phyloP scores from a whole-genome alignment of 2,329 filamentous ascomycete genomes.

The Fusarium staphyleae region DNA sequence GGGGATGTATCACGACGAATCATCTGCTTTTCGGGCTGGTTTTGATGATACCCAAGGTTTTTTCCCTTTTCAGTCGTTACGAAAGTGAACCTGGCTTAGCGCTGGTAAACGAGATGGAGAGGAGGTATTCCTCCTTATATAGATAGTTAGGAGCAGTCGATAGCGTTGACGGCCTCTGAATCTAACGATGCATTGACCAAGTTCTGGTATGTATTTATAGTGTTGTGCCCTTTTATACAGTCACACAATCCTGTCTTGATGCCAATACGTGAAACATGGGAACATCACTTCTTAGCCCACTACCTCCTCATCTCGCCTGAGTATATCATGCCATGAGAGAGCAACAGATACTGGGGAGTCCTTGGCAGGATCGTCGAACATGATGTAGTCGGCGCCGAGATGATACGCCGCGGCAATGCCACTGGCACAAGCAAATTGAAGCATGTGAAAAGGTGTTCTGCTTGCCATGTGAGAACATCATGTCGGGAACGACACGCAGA shows the following conservation, averaged over 20 bases:
- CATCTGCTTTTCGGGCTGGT: constrained; percentile 42
- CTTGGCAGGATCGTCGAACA: constrained; percentile 62
- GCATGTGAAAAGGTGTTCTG: constrained; percentile 68
- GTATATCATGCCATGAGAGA: constrained; percentile 55
- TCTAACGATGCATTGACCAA: neutral
- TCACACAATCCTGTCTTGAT: too few species aligned
- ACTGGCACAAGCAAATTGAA: constrained; percentile 74
- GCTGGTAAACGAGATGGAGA: constrained; percentile 19
- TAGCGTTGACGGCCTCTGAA: neutral
- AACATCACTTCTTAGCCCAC: neutral
- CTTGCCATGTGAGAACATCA: constrained; percentile 75
- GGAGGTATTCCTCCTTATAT: neutral
- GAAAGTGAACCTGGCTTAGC: constrained; percentile 23
- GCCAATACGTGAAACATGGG: too few species aligned
- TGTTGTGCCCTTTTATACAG: too few species aligned
- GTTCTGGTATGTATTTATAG: neutral
- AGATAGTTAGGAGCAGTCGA: neutral
- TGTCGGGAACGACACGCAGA: constrained; percentile 69
- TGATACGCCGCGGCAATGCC: constrained; percentile 75
- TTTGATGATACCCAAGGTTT: constrained; percentile 46
- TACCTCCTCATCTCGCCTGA: constrained; percentile 43
- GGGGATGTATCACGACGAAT: constrained; percentile 40
- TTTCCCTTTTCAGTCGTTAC: constrained; percentile 35
- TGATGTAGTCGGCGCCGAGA: constrained; percentile 69
- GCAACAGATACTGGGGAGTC: constrained; percentile 56